phyloP scores from a whole-genome alignment of 306 rosid species.

The Coriaria nepalensis region DNA sequence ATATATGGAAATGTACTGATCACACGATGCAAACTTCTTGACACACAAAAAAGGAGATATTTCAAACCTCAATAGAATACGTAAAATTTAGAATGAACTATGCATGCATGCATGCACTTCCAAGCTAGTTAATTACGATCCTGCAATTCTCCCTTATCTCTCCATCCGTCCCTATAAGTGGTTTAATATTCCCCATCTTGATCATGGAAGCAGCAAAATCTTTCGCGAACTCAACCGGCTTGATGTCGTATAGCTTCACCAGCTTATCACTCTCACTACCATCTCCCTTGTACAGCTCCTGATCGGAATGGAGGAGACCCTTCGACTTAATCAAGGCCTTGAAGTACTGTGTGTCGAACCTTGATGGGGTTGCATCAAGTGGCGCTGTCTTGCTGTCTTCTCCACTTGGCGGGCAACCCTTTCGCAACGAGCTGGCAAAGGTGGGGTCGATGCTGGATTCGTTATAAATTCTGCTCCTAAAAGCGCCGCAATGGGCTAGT shows the following conservation, averaged over 20 bases:
- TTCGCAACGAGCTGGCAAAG: slow-evolving; percentile 12
- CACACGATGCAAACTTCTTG: no score
- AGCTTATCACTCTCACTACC: slow-evolving; percentile 9
- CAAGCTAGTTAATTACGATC: slow-evolving; percentile 12
- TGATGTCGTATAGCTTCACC: slow-evolving; percentile 11
- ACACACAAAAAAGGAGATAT: no score
- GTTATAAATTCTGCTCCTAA: slow-evolving; percentile 19
- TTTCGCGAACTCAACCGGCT: background rate
- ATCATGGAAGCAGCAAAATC: slow-evolving; percentile 24
- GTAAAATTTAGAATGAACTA: no score
- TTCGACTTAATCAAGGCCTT: slow-evolving; percentile 8
- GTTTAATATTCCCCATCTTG: slow-evolving; percentile 28
- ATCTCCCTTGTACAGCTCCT: slow-evolving; percentile 22
- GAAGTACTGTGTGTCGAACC: slow-evolving; percentile 21
- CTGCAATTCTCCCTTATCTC: slow-evolving; percentile 23
- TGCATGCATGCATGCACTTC: background rate
- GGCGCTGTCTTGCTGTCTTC: slow-evolving; percentile 11
- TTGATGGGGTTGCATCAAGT: background rate
- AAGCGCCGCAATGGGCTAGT: slow-evolving; percentile 12
- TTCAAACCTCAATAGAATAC: no score
- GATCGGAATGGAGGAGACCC: slow-evolving; percentile 32
- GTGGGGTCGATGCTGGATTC: slow-evolving; percentile 19
- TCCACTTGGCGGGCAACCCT: slow-evolving; percentile 17
- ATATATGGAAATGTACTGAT: no score
- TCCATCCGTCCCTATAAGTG: slow-evolving; percentile 21